Conservation (phyloP, 1,284 basidiomycete genomes). For the Cutaneotrichosporon dermatis region DNA sequence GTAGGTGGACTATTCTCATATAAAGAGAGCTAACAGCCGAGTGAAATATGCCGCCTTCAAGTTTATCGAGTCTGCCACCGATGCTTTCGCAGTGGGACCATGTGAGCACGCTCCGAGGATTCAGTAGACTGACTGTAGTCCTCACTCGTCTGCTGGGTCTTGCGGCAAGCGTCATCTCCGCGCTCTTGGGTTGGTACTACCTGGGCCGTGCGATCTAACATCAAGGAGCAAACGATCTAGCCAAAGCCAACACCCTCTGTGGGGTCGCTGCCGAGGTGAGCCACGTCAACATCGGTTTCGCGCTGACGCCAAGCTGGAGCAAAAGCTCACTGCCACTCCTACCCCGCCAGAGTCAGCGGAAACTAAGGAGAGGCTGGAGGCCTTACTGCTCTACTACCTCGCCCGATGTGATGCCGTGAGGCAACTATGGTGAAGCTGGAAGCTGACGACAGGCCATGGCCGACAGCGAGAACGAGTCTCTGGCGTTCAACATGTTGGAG, state of each 20-base stretch:
- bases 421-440: too few species aligned
- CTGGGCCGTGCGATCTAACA: too few species aligned
- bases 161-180: too few species aligned
- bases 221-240: too few species aligned
- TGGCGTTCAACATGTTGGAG: constrained; percentile 8
- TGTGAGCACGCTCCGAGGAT: too few species aligned
- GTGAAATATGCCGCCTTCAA: constrained; percentile 11
- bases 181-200: too few species aligned
- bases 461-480: background rate
- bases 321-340: background rate
- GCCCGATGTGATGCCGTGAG: constrained; percentile 7
- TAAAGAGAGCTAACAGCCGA: background rate
- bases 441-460: constrained; percentile 1
- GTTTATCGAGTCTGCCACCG: constrained; percentile 6
- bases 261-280: constrained; percentile 4
- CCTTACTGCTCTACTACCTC: constrained; percentile 8
- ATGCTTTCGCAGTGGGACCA: too few species aligned
- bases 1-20: background rate
- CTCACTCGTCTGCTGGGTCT: too few species aligned
- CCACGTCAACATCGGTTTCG: background rate
- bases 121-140: too few species aligned
- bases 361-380: background rate
- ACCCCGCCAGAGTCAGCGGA: background rate
- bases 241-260: constrained; percentile 1
- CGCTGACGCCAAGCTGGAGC: constrained; percentile 1